Evolutionary conservation across 1,284 basidiomycete genomes (phyloP).

Genomic region (Apiotrichum gracile): DNA sequence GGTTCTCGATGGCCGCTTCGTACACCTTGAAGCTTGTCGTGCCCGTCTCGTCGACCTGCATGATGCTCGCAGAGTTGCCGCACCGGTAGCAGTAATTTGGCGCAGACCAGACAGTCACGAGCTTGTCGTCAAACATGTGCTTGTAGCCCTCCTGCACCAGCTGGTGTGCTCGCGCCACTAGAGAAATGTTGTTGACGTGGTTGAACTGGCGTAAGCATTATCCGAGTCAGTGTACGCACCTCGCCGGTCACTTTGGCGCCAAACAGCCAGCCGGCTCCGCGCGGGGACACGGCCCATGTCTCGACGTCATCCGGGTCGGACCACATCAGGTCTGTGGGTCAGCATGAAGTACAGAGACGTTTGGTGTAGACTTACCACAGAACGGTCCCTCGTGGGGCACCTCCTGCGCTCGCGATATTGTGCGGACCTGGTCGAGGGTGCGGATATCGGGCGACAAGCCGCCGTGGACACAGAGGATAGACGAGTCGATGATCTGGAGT

Average conservation of each 20-base stretch:
- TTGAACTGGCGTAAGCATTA: slow-evolving; percentile 61
- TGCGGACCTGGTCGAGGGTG: slow-evolving; percentile 85
- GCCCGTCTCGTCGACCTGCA: slow-evolving; percentile 57
- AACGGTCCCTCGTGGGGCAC: slow-evolving; percentile 97
- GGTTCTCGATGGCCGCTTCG: slow-evolving; percentile 77
- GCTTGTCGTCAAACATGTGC: slow-evolving; percentile 89
- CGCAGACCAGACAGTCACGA: slow-evolving; percentile 97
- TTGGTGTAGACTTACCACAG: slow-evolving; percentile 59
- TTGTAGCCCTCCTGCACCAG: slow-evolving; percentile 97
- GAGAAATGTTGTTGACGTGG: slow-evolving; percentile 72
- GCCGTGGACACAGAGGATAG: slow-evolving; percentile 85
- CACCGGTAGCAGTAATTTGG: slow-evolving; percentile 92
- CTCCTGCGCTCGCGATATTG: slow-evolving; percentile 85
- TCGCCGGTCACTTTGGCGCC: slow-evolving; percentile 79
- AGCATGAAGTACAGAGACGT: background rate
- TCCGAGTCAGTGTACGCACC: slow-evolving; percentile 48
- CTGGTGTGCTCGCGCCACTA: slow-evolving; percentile 90
- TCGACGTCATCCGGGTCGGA: slow-evolving; percentile 94
- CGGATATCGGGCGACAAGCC: slow-evolving; percentile 88
- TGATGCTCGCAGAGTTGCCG: slow-evolving; percentile 72
- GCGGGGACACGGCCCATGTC: slow-evolving; percentile 89
- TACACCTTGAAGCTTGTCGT: slow-evolving; percentile 68
- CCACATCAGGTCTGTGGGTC: slow-evolving; percentile 81
- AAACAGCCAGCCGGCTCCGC: slow-evolving; percentile 95
- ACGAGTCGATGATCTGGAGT: slow-evolving; percentile 80